phyloP scores from a whole-genome alignment of 1,284 basidiomycete species.

The Ceraceosorus guamensis region DNA sequence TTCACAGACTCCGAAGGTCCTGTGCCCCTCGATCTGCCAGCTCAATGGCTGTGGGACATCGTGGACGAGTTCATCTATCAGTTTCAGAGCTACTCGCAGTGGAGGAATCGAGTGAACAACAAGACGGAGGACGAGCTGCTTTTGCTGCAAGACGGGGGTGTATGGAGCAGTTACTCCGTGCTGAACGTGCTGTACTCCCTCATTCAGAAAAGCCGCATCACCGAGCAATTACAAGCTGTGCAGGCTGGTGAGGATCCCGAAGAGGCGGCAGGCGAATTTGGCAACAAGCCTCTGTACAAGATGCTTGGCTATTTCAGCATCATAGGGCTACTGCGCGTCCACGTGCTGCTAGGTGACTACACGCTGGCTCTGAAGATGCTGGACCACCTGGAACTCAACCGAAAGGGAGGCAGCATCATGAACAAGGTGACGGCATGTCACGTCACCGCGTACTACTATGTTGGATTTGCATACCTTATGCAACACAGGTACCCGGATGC shows the following conservation, averaged over 20 bases:
- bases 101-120: slow-evolving; percentile 69
- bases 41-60: slow-evolving; percentile 99
- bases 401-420: slow-evolving; percentile 28
- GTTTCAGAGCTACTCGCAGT: slow-evolving; percentile 82
- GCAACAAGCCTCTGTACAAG: slow-evolving; percentile 78
- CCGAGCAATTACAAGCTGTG: slow-evolving; percentile 80
- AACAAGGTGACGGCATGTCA: slow-evolving; percentile 51
- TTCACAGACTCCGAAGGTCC: slow-evolving; percentile 70
- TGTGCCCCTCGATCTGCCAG: slow-evolving; percentile 80
- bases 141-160: slow-evolving; percentile 42
- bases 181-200: slow-evolving; percentile 95
- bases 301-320: slow-evolving; percentile 97
- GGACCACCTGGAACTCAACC: slow-evolving; percentile 70
- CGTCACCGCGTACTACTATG: slow-evolving; percentile 88
- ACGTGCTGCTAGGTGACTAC: slow-evolving; percentile 91
- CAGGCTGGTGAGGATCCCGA: slow-evolving; percentile 68
- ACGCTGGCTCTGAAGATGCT: slow-evolving; percentile 89
- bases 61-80: slow-evolving; percentile 99
- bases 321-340: slow-evolving; percentile 87
- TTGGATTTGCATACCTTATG: slow-evolving; percentile 94
- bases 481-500: slow-evolving; percentile 89
- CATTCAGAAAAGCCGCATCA: slow-evolving; percentile 92
- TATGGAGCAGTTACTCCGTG: slow-evolving; percentile 96
- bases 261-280: slow-evolving; percentile 84
- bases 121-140: slow-evolving; percentile 77